Evolutionary conservation across 768 basidiomycete species (phyloP), one percentile per base, ranked within the genome.

Genomic region (Gymnopilus dilepis): DNA sequence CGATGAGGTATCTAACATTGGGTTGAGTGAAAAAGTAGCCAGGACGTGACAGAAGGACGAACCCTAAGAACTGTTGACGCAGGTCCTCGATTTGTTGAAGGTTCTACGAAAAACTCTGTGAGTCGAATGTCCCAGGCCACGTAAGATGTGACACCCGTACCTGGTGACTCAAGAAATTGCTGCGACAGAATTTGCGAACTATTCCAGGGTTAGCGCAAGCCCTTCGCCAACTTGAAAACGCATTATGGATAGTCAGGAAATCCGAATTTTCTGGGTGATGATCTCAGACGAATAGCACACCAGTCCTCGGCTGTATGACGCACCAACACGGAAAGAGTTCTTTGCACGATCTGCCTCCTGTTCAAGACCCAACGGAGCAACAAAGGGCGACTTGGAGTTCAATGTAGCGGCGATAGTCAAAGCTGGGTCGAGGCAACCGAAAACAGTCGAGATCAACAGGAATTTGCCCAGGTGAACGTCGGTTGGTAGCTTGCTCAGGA

Each of bases 381-480:
- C 73, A 72, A 98, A 99, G 0, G 96, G 97, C 1, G 92, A 94
- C 73, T 98, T 99, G 0, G 93, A 90, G 70, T 92, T 96, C 41
- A 99, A 78, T 1, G 92, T 86, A 6, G 97, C 97, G 15, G 94
- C 95, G 61, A 99, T 95, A 5, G 97, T 97, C 51, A 99, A 80
- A n/a, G 95, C 97, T 1, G 96, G 94, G 74, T 99, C 97, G 63
- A 99, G 77, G 72, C 97, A 99, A 45, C 87, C 86, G 73, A 98
- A 92, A 38, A 95, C 72, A 1, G 90, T 88, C 5, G 95, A 90
- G 24, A 88, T 86, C 41, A 99, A 80, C 15, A 99, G 80, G 71
- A 98, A 92, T 78, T 98, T 97, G 38, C 95, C 96, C 3, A 97
- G 84, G 72, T 98, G 94, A 15, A 99, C 96, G 70, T 99, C 97